Evolutionary conservation across 768 basidiomycete genomes (phyloP).

Genomic region (Tephrocybe sp.): DNA sequence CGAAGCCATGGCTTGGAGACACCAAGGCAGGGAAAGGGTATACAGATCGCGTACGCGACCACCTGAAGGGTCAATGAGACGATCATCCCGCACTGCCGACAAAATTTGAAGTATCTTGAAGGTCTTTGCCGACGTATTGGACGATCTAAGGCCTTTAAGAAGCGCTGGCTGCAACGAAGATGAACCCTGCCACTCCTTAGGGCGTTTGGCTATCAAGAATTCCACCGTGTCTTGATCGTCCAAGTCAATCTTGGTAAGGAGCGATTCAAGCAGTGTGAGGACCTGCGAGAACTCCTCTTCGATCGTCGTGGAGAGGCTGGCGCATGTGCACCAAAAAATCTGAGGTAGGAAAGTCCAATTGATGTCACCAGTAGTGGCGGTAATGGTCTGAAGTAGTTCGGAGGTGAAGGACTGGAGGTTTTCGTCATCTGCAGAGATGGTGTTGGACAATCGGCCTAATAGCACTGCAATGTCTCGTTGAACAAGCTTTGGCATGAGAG

Average conservation of each 20-base stretch:
- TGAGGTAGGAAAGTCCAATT: conserved; percentile 70
- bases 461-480: conserved; percentile 74
- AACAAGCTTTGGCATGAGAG: conserved; percentile 70
- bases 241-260: conserved; percentile 71
- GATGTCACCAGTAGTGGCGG: conserved; percentile 56
- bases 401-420: conserved; percentile 82
- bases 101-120: conserved; percentile 68
- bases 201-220: conserved; percentile 66
- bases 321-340: conserved; percentile 84
- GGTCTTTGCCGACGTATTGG: conserved; percentile 62
- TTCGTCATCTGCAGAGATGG: conserved; percentile 72
- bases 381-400: conserved; percentile 79
- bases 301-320: conserved; percentile 79
- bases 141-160: conserved; percentile 78
- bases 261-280: conserved; percentile 59
- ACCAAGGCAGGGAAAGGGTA: conserved; percentile 84
- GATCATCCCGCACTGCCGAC: conserved; percentile 56
- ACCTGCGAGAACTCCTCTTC: conserved; percentile 77
- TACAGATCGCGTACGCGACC: conserved; percentile 82
- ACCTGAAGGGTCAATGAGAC: conserved; percentile 69
- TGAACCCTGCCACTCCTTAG: conserved; percentile 67
- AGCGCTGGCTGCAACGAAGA: conserved; percentile 69
- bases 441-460: conserved; percentile 81
- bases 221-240: conserved; percentile 67
- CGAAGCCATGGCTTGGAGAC: conserved; percentile 73